phyloP scores from a whole-genome alignment of 2,329 filamentous ascomycete genomes.

The Talaromyces sp. region DNA sequence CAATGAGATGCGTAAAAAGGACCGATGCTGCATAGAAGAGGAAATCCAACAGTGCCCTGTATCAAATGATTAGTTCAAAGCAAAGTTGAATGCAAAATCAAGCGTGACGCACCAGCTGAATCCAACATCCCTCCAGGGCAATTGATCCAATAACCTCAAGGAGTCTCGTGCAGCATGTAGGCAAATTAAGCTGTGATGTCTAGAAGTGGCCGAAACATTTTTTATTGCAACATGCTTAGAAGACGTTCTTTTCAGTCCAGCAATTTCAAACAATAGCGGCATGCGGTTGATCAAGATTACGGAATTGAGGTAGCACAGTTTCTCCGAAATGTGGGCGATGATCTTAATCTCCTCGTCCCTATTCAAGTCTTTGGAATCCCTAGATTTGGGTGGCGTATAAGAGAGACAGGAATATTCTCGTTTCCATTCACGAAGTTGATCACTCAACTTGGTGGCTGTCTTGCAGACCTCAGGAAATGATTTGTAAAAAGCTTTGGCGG shows the following conservation, averaged over 20 bases:
- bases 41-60: constrained; percentile 82
- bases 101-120: constrained; percentile 73
- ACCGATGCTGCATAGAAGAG: constrained; percentile 89
- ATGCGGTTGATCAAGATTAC: constrained; percentile 94
- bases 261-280: constrained; percentile 78
- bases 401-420: constrained; percentile 75
- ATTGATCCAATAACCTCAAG: constrained; percentile 85
- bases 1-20: constrained; percentile 85
- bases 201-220: constrained; percentile 56
- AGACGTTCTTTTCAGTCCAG: constrained; percentile 50
- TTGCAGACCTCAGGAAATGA: constrained; percentile 83
- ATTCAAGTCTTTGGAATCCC: constrained; percentile 79
- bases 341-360: constrained; percentile 76
- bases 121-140: constrained; percentile 86
- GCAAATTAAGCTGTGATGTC: constrained; percentile 80
- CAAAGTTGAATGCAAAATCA: not conserved
- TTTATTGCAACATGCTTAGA: constrained; percentile 56
- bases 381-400: constrained; percentile 58
- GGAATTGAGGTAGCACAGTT: constrained; percentile 95
- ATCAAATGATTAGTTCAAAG: not conserved
- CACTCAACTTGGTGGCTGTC: constrained; percentile 84
- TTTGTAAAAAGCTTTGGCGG: constrained; percentile 80
- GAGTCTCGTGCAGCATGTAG: constrained; percentile 86
- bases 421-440: constrained; percentile 85
- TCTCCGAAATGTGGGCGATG: constrained; percentile 82